Conservation (phyloP, 2,329 filamentous ascomycete species). For the Apiospora saccharicola region DNA sequence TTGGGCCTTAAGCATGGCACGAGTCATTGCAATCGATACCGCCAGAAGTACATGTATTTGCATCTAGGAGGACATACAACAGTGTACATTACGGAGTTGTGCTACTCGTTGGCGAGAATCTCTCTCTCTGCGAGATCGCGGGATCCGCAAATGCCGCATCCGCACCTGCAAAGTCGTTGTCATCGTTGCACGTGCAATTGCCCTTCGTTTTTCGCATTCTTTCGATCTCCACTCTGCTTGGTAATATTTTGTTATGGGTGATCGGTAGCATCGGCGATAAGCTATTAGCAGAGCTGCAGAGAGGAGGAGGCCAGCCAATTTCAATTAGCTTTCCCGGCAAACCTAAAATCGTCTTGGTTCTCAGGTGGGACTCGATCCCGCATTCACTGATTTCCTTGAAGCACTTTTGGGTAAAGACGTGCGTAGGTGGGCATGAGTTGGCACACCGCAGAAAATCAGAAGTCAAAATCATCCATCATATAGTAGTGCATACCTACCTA, state of each 20-base stretch:
- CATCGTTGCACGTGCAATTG: too few relatives aligned
- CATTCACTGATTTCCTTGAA: neutral
- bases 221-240: neutral
- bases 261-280: neutral
- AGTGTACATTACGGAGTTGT: neutral
- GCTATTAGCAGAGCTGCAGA: neutral
- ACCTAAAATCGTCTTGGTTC: neutral
- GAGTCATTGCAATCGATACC: neutral
- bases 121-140: neutral
- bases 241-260: neutral
- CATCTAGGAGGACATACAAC: too few relatives aligned
- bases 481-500: neutral
- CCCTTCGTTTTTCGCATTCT: neutral
- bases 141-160: conserved; percentile 4
- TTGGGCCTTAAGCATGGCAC: neutral
- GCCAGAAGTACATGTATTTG: too few relatives aligned
- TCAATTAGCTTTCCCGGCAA: neutral
- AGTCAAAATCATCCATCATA: too few relatives aligned
- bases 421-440: neutral
- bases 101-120: neutral
- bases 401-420: neutral
- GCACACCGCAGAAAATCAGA: neutral
- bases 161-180: neutral
- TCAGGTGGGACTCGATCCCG: neutral
- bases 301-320: neutral